These are phyloP conservation scores for Diaporthe caulivora DNA, from an alignment of 2,329 filamentous ascomycete species.

Conservation along the genomic window DNA sequence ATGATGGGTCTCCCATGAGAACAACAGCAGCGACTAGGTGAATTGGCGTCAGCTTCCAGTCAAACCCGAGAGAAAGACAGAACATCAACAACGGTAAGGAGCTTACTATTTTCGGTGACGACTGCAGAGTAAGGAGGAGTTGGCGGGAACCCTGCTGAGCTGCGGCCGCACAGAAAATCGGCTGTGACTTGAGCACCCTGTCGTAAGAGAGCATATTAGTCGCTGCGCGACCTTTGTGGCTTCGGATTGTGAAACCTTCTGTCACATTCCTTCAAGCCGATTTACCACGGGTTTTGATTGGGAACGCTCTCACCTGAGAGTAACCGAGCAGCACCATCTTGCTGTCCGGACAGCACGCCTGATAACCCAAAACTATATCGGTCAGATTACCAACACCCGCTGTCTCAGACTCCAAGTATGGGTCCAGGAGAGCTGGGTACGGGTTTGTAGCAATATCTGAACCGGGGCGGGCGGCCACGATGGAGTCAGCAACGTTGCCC, in stretches of 20 bases:
- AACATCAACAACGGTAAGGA: background rate
- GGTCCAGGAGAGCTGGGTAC: conserved; percentile 46
- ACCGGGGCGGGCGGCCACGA: conserved; percentile 47
- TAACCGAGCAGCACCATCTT: conserved; percentile 53
- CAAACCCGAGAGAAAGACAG: background rate
- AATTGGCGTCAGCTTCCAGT: background rate
- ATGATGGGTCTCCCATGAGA: conserved; percentile 53
- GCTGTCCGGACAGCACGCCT: conserved; percentile 44
- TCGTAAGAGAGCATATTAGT: background rate
- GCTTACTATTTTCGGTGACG: conserved; percentile 39
- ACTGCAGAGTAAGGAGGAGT: conserved; percentile 38
- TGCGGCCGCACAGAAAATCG: conserved; percentile 47
- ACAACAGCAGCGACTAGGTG: conserved; percentile 48
- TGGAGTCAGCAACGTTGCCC: conserved; percentile 47
- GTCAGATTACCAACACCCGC: conserved; percentile 49
- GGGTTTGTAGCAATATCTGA: conserved; percentile 50
- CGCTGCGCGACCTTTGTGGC: no score
- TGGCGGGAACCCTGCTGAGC: conserved; percentile 40
- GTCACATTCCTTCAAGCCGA: conserved; percentile 37
- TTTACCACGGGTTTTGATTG: conserved; percentile 27
- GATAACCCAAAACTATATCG: conserved; percentile 47
- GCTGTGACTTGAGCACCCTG: conserved; percentile 46
- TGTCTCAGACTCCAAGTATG: conserved; percentile 46
- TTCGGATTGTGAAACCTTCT: conserved; percentile 33
- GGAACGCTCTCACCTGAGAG: conserved; percentile 45